phyloP scores from a whole-genome alignment of 2,329 filamentous ascomycete species.

The Geoglossum cookeanum region DNA sequence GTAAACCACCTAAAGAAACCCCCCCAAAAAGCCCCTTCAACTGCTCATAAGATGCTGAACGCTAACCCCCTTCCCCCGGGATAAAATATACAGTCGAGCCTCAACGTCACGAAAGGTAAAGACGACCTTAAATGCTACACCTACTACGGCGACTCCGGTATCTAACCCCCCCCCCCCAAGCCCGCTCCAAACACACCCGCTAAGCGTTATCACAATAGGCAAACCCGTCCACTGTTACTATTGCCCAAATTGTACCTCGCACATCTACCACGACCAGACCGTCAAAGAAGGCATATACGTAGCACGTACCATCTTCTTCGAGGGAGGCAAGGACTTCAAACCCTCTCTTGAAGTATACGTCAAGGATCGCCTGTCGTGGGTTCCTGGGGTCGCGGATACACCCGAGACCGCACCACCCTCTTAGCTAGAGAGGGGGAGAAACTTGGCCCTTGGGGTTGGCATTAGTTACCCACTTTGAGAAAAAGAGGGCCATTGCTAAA shows the following conservation, averaged over 20 bases:
- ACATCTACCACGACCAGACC: constrained; percentile 36
- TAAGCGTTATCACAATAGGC: constrained; percentile 16
- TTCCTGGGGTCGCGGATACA: constrained; percentile 7
- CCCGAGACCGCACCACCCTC: too few species aligned
- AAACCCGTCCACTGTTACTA: constrained; percentile 38
- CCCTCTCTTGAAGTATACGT: constrained; percentile 21
- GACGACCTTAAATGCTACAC: constrained; percentile 32
- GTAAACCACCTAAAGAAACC: not conserved
- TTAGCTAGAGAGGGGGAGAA: too few species aligned
- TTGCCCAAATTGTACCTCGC: constrained; percentile 35
- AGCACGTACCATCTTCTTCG: constrained; percentile 20
- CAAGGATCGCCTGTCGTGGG: constrained; percentile 19
- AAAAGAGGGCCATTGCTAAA: too few species aligned
- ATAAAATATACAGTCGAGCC: constrained; percentile 15
- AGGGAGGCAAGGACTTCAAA: constrained; percentile 18
- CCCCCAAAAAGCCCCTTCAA: not conserved
- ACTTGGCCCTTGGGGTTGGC: too few species aligned
- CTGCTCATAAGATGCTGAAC: not conserved
- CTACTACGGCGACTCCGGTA: constrained; percentile 35
- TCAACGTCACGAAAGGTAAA: constrained; percentile 35
- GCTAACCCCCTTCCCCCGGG: not conserved
- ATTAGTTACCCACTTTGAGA: too few species aligned
- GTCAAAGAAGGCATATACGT: constrained; percentile 23
- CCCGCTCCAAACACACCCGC: not conserved
- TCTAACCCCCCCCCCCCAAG: constrained; percentile 4